phyloP scores from a whole-genome alignment of 83 land plant species.

The Isoetes engelmannii region DNA sequence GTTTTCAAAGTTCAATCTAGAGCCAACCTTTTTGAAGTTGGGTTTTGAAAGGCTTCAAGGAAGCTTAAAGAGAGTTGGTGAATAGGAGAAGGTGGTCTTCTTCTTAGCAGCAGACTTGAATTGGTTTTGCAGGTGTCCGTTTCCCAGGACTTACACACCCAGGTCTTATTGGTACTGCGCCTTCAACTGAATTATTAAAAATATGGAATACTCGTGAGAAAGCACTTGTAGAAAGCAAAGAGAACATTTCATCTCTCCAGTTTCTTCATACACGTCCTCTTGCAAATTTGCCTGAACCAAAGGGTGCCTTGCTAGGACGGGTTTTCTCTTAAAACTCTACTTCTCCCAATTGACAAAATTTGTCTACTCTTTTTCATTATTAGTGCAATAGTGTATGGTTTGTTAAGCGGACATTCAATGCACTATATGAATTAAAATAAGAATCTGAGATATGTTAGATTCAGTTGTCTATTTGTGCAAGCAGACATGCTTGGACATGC shows the following conservation, averaged over 20 bases:
- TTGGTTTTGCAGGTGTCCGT: slow-evolving; percentile 54
- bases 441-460: too few relatives aligned
- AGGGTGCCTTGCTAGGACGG: slow-evolving; percentile 72
- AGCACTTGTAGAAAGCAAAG: slow-evolving; percentile 46
- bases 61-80: too few relatives aligned
- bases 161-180: slow-evolving; percentile 91
- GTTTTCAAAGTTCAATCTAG: too few relatives aligned
- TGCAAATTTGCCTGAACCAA: slow-evolving; percentile 60
- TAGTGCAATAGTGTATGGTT: neutral
- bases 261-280: slow-evolving; percentile 76
- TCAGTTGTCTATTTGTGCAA: too few relatives aligned
- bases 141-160: slow-evolving; percentile 97
- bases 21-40: too few relatives aligned
- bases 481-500: too few relatives aligned
- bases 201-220: slow-evolving; percentile 80
- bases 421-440: too few relatives aligned
- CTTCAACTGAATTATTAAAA: slow-evolving; percentile 67
- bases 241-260: slow-evolving; percentile 41
- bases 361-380: neutral
- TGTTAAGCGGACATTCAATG: neutral
- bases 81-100: too few relatives aligned
- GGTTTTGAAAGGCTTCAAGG: too few relatives aligned
- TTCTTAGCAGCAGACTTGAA: neutral
- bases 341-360: neutral
- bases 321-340: slow-evolving; percentile 22